phyloP scores from a whole-genome alignment of 2,329 filamentous ascomycete genomes.

The Akanthomyces dipterigenus region DNA sequence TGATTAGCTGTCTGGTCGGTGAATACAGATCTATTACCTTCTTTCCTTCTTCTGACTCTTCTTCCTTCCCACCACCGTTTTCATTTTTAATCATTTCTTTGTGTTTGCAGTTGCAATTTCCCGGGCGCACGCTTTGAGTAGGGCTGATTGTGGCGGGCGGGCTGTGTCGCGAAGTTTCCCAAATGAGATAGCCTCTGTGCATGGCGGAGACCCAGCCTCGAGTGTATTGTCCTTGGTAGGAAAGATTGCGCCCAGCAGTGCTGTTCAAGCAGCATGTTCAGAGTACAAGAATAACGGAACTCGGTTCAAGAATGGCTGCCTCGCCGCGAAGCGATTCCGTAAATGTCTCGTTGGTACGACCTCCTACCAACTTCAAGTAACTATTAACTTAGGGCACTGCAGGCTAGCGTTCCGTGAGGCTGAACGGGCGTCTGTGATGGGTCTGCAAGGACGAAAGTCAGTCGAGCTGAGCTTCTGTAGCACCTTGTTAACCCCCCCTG shows the following conservation, averaged over 20 bases:
- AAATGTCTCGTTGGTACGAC: background rate
- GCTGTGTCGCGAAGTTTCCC: background rate
- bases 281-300: too few relatives aligned
- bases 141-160: background rate
- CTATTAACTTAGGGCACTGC: background rate
- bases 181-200: background rate
- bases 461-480: slow-evolving; percentile 3
- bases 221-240: too few relatives aligned
- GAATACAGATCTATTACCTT: too few relatives aligned
- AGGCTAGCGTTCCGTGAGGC: background rate
- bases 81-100: too few relatives aligned
- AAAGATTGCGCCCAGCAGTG: too few relatives aligned
- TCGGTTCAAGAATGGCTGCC: too few relatives aligned
- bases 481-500: background rate
- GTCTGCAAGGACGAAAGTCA: background rate
- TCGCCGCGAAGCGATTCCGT: too few relatives aligned
- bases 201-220: background rate
- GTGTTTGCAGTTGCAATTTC: too few relatives aligned
- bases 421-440: background rate
- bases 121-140: background rate
- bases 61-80: too few relatives aligned
- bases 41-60: too few relatives aligned
- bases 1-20: too few relatives aligned
- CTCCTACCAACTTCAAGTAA: background rate
- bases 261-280: too few relatives aligned